Percentiles rank a stretch among this genome's conserved stretches.
These are phyloP conservation scores for Pichia kluyveri DNA, from an alignment of 805 yeast genomes.

Conservation along the genomic window DNA sequence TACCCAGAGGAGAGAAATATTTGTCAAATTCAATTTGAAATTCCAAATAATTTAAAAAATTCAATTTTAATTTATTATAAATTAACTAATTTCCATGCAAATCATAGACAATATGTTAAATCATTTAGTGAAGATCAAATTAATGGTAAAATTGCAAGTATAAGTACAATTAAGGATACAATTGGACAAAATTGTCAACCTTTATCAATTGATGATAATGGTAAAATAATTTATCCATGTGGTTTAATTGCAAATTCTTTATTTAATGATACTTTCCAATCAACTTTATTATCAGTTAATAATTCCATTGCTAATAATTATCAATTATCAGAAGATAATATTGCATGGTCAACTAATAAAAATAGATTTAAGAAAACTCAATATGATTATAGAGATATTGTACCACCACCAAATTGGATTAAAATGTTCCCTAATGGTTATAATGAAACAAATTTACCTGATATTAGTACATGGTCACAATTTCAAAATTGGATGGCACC, in stretches of 20 bases:
- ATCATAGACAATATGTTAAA: slow-evolving; percentile 89
- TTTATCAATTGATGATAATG: slow-evolving; percentile 36
- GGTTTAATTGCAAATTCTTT: slow-evolving; percentile 76
- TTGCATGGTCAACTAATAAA: slow-evolving; percentile 66
- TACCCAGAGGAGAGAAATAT: slow-evolving; percentile 39
- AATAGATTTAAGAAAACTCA: slow-evolving; percentile 54
- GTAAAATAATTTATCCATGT: slow-evolving; percentile 64
- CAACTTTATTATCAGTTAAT: slow-evolving; percentile 33
- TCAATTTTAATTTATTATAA: slow-evolving; percentile 76
- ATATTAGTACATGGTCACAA: slow-evolving; percentile 55
- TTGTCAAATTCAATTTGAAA: slow-evolving; percentile 65
- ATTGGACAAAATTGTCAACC: slow-evolving; percentile 57
- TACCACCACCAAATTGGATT: slow-evolving; percentile 81
- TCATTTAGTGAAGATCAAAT: slow-evolving; percentile 76
- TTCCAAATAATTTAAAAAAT: slow-evolving; percentile 64
- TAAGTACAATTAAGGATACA: slow-evolving; percentile 42
- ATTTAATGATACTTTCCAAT: slow-evolving; percentile 66
- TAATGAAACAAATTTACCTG: slow-evolving; percentile 60
- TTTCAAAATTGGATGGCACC: slow-evolving; percentile 86
- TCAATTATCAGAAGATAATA: slow-evolving; percentile 41
- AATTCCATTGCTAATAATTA: slow-evolving; percentile 33
- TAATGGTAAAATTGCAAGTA: slow-evolving; percentile 60
- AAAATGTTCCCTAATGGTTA: slow-evolving; percentile 67
- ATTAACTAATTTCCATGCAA: slow-evolving; percentile 81
- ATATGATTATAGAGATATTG: slow-evolving; percentile 51